These are phyloP conservation scores for Fistulifera pelliculosa DNA, from an alignment of 108 stramenopile genomes.

Conservation along the genomic window DNA sequence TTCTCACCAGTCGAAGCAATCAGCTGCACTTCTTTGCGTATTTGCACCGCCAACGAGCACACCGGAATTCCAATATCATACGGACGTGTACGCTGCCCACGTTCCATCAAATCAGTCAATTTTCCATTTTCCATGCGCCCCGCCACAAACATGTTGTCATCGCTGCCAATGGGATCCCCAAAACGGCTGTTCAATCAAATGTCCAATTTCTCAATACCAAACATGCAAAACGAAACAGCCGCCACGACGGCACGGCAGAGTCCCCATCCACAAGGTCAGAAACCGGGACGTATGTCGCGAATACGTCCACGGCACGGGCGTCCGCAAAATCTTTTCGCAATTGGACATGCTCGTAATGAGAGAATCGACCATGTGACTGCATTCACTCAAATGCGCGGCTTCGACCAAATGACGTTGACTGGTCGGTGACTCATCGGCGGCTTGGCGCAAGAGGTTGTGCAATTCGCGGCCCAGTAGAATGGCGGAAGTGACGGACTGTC, in stretches of 20 bases:
- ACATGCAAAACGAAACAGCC: conserved; percentile 36
- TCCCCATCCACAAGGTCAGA: conserved; percentile 52
- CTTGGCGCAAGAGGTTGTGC: conserved; percentile 14
- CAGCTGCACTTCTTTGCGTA: conserved; percentile 21
- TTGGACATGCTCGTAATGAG: conserved; percentile 36
- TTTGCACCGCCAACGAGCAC: conserved; percentile 24
- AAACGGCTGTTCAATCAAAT: conserved; percentile 66
- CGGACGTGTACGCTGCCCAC: conserved; percentile 18
- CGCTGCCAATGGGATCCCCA: conserved; percentile 14
- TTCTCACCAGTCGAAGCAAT: conserved; percentile 6
- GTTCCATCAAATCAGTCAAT: conserved; percentile 11
- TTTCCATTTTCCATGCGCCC: conserved; percentile 19
- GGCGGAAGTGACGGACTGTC: conserved; percentile 2
- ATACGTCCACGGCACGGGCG: conserved; percentile 51
- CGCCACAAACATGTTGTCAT: conserved; percentile 14
- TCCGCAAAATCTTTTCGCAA: conserved; percentile 40
- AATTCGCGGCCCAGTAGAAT: conserved; percentile 5
- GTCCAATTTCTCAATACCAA: conserved; percentile 64
- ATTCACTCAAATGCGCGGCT: conserved; percentile 26
- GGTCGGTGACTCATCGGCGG: conserved; percentile 9
- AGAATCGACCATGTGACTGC: conserved; percentile 25
- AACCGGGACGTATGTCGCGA: conserved; percentile 58
- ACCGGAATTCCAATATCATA: conserved; percentile 40
- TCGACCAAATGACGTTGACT: conserved; percentile 3
- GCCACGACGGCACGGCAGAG: conserved; percentile 44